phyloP scores from a whole-genome alignment of 768 basidiomycete genomes.

The Trametes gibbosa region DNA sequence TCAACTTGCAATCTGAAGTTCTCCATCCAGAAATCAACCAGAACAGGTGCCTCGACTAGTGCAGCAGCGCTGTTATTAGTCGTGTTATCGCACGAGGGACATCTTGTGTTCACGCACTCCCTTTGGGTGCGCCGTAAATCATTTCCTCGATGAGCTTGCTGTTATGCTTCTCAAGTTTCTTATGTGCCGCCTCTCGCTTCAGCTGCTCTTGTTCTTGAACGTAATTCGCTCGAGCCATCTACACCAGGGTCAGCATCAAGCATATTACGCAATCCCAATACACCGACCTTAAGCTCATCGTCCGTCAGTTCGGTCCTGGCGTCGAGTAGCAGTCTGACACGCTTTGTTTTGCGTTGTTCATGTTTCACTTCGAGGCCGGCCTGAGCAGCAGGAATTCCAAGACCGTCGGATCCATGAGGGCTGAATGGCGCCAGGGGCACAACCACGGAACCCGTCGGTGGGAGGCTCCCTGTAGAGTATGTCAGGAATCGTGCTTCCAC shows the following conservation, averaged over 20 bases:
- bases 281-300: slow-evolving; percentile 68
- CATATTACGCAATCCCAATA: not conserved
- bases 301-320: slow-evolving; percentile 77
- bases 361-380: not conserved
- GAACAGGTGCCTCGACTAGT: slow-evolving; percentile 61
- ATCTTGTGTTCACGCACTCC: slow-evolving; percentile 43
- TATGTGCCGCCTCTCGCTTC: slow-evolving; percentile 48
- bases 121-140: slow-evolving; percentile 63
- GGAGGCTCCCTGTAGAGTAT: not conserved
- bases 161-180: slow-evolving; percentile 54
- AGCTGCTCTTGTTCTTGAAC: slow-evolving; percentile 56
- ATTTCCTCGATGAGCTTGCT: slow-evolving; percentile 55
- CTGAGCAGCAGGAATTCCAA: not conserved
- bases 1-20: slow-evolving; percentile 71
- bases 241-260: not conserved
- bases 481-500: slow-evolving; percentile 19
- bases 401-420: slow-evolving; percentile 11
- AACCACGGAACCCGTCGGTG: slow-evolving; percentile 20
- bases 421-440: slow-evolving; percentile 24
- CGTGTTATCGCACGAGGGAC: no score
- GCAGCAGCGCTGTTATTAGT: not conserved
- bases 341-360: slow-evolving; percentile 43
- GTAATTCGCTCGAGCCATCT: slow-evolving; percentile 68
- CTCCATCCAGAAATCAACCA: slow-evolving; percentile 73
- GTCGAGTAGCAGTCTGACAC: slow-evolving; percentile 59